Base-by-base conservation (phyloP, 1,284 basidiomycete genomes). In the Xerocomus nothofagi region DNA sequence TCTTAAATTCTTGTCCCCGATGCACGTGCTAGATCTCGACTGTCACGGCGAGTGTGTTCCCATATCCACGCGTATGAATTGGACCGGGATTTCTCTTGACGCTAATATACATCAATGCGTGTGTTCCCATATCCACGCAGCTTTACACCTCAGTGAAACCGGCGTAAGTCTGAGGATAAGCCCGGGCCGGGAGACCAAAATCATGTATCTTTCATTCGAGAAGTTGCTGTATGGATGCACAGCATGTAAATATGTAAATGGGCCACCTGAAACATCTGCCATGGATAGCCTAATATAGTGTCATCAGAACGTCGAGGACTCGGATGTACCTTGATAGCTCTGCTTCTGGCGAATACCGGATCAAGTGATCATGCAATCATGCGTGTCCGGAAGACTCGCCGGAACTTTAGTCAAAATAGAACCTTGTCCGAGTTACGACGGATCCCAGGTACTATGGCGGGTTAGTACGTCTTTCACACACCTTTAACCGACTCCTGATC, bases 151-250 rank as follows among this genome's bases (percentile, higher is more conserved):
- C 33, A 20, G 24, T 14, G 29, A 32, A 23, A 18, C 14, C 15
- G 17, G 34, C n/a, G 29, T 53, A 33, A 31, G 55, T 54, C 51
- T 23, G 26, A 41, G 29, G 27, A 21, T 29, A 6, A 14, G 17
- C 29, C 29, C 24, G 14, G 32, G 17, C 29, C 29, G 26, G 14
- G 32, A 21, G 7, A 29, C 24, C 6, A 23, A n/a, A 39, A 47
- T 34, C 41, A n/a, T n/a, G n/a, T n/a, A n/a, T n/a, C n/a, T n/a
- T n/a, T n/a, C n/a, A n/a, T n/a, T n/a, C n/a, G n/a, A n/a, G n/a
- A n/a, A n/a, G n/a, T n/a, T n/a, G n/a, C n/a, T n/a, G n/a, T n/a
- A n/a, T n/a, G n/a, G n/a, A n/a, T n/a, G n/a, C n/a, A n/a, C n/a
- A n/a, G n/a, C n/a, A n/a, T n/a, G n/a, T n/a, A n/a, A n/a, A n/a